Evolutionary conservation across 768 basidiomycete species (phyloP).

Genomic region (Hygrocybe coccinea): DNA sequence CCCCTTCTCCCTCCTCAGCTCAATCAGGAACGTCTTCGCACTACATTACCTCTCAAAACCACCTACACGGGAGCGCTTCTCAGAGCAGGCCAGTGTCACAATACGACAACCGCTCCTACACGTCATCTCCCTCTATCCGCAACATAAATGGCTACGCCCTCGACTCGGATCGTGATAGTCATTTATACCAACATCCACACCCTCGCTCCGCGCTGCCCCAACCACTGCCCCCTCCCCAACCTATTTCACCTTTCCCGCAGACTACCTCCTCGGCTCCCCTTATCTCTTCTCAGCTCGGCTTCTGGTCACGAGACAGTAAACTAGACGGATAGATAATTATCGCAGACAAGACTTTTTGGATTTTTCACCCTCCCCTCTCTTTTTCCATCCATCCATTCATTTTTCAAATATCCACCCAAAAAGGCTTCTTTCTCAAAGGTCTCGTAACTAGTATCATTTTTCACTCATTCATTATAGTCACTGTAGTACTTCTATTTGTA

Average conservation of each 20-base stretch:
- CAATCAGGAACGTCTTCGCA: constrained; percentile 24
- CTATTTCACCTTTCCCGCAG: constrained; percentile 19
- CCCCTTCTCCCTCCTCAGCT: constrained; percentile 31
- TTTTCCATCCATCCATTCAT: not conserved
- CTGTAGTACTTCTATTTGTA: no score
- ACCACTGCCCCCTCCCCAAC: constrained; percentile 9
- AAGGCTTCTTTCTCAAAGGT: no score
- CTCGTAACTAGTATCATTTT: no score
- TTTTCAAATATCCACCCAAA: not conserved
- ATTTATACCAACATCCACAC: constrained; percentile 14
- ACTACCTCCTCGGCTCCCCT: constrained; percentile 14
- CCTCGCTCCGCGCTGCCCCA: constrained; percentile 13
- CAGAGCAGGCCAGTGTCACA: not conserved
- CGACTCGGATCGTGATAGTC: constrained; percentile 14
- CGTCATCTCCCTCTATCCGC: constrained; percentile 26
- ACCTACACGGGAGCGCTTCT: not conserved
- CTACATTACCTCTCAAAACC: constrained; percentile 17
- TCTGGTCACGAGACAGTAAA: constrained; percentile 19
- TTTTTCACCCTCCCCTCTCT: not conserved
- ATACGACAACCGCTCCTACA: constrained; percentile 19
- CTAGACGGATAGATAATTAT: constrained; percentile 1
- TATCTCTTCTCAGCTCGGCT: constrained; percentile 11
- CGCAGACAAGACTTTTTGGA: not conserved
- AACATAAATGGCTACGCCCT: constrained; percentile 24
- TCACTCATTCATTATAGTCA: no score